Evolutionary conservation across 148 eudicot species (phyloP).

Genomic region (Fagopyrum esculentum): DNA sequence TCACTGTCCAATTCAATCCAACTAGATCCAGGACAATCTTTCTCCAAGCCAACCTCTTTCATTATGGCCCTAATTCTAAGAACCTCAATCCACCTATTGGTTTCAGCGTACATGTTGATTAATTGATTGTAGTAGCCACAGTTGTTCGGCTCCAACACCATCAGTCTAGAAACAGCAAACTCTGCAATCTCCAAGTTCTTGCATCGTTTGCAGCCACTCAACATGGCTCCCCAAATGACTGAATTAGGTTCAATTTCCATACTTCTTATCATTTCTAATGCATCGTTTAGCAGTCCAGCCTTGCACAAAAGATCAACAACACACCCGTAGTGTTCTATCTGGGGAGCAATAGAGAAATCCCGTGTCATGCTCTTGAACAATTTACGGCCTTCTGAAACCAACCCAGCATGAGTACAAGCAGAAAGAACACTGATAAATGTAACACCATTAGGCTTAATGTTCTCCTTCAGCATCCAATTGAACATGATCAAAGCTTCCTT

Average conservation of each 20-base stretch:
- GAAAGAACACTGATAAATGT: constrained; percentile 36
- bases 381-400: constrained; percentile 29
- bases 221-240: constrained; percentile 35
- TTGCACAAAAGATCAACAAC: constrained; percentile 39
- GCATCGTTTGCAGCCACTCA: constrained; percentile 31
- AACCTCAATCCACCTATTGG: constrained; percentile 31
- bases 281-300: constrained; percentile 30
- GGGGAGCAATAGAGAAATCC: constrained; percentile 27
- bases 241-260: constrained; percentile 35
- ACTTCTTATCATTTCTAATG: constrained; percentile 22
- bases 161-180: constrained; percentile 27
- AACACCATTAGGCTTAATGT: constrained; percentile 28
- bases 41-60: constrained; percentile 30
- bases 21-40: constrained; percentile 35
- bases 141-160: constrained; percentile 33
- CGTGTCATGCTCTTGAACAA: constrained; percentile 27
- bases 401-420: constrained; percentile 38
- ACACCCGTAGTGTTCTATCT: constrained; percentile 38
- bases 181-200: constrained; percentile 34
- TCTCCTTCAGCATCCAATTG: constrained; percentile 22
- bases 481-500: constrained; percentile 33
- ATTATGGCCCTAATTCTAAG: constrained; percentile 22
- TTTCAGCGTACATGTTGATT: constrained; percentile 30
- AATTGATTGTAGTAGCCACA: constrained; percentile 30
- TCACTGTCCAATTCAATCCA: constrained; percentile 35